A percentile compares a stretch with the other conserved stretches of the same genome.
These are phyloP conservation scores for Cercospora zeae-maydis DNA, from an alignment of 2,329 filamentous ascomycete species.

Conservation along the genomic window DNA sequence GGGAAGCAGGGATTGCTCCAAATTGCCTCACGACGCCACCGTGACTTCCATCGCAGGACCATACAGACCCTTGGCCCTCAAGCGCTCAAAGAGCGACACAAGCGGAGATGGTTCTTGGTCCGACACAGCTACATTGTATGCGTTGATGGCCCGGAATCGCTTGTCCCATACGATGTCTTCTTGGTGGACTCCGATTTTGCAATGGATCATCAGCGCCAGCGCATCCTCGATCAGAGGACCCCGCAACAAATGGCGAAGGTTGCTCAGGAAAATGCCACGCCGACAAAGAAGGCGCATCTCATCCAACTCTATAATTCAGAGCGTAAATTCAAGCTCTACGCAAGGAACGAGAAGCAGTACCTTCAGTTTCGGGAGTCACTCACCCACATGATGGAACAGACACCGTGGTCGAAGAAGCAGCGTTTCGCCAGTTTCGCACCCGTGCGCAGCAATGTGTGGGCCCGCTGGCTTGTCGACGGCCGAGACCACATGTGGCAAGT, in stretches of 20 bases:
- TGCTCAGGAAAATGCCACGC: slow-evolving; percentile 56
- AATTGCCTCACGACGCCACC: slow-evolving; percentile 77
- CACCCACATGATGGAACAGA: slow-evolving; percentile 75
- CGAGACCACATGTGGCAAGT: slow-evolving; percentile 99
- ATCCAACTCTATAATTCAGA: slow-evolving; percentile 88
- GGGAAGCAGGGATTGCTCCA: slow-evolving; percentile 94
- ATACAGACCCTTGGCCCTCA: slow-evolving; percentile 48
- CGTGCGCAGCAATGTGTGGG: slow-evolving; percentile 78
- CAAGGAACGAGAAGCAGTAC: slow-evolving; percentile 83
- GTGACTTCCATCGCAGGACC: slow-evolving; percentile 31
- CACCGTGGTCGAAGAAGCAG: slow-evolving; percentile 77
- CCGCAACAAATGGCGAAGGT: slow-evolving; percentile 62
- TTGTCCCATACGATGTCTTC: slow-evolving; percentile 98
- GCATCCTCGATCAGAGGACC: slow-evolving; percentile 51
- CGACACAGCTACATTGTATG: slow-evolving; percentile 96
- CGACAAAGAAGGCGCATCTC: slow-evolving; percentile 70
- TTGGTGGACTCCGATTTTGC: slow-evolving; percentile 87
- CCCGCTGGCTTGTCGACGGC: slow-evolving; percentile 94
- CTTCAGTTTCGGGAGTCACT: slow-evolving; percentile 94
- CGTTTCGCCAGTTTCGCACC: slow-evolving; percentile 93
- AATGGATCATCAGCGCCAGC: slow-evolving; percentile 66
- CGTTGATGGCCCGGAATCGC: slow-evolving; percentile 96
- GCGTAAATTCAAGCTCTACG: slow-evolving; percentile 84
- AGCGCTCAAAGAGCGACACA: slow-evolving; percentile 76
- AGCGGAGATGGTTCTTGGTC: slow-evolving; percentile 96